phyloP scores from a whole-genome alignment of 1,284 basidiomycete species.

The Ceratobasidium sp. region DNA sequence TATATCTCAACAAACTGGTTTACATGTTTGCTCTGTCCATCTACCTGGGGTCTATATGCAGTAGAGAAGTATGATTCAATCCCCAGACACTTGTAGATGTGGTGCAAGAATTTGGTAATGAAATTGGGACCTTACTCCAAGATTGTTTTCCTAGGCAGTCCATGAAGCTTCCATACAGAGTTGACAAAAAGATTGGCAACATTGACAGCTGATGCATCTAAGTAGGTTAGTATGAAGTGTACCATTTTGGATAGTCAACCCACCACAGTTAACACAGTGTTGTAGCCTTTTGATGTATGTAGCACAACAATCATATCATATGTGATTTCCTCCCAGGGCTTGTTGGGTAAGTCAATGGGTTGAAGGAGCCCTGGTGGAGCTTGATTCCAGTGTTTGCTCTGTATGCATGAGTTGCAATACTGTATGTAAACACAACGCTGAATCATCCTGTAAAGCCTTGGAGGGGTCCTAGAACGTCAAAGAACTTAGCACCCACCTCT shows the following conservation, averaged over 20 bases:
- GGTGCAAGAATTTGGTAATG: constrained; percentile 32
- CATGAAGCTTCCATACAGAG: constrained; percentile 38
- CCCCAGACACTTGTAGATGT: constrained; percentile 24
- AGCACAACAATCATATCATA: constrained; percentile 37
- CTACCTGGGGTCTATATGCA: constrained; percentile 29
- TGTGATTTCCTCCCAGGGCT: constrained; percentile 30
- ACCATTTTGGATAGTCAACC: constrained; percentile 35
- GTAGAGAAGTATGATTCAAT: constrained; percentile 37
- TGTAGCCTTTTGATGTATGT: constrained; percentile 22
- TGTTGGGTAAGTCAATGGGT: constrained; percentile 19
- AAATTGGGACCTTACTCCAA: constrained; percentile 37
- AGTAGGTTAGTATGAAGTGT: constrained; percentile 26
- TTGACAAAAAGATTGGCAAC: constrained; percentile 36
- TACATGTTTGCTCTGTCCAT: constrained; percentile 34
- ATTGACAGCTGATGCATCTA: neutral
- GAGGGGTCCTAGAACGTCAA: too few relatives aligned
- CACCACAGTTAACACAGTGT: constrained; percentile 30
- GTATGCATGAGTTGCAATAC: constrained; percentile 17
- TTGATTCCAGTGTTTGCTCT: constrained; percentile 11
- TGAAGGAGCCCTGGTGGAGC: constrained; percentile 10
- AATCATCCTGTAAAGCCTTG: too few relatives aligned
- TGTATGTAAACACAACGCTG: too few relatives aligned
- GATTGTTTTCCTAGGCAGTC: constrained; percentile 9
- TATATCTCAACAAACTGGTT: constrained; percentile 26
- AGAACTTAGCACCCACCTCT: too few relatives aligned